Conservation (phyloP, 257 asterid species). For the Solanum dulcamara region DNA sequence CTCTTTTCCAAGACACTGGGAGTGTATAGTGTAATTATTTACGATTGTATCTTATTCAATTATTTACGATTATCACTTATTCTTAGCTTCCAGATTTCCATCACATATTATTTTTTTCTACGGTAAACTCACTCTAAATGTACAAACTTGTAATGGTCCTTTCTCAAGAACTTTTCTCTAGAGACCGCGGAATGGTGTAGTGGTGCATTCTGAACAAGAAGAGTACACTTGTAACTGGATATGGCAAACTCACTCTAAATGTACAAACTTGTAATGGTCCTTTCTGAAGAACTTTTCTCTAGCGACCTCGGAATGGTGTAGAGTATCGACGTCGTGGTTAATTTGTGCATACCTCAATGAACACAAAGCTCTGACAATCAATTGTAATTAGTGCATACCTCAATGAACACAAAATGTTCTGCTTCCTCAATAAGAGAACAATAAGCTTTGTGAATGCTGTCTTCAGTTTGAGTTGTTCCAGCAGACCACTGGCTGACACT, state of each 20-base stretch:
- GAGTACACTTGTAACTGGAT: background rate
- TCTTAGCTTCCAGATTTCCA: background rate
- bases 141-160: background rate
- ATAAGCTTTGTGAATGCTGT: conserved; percentile 91
- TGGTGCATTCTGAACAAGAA: background rate
- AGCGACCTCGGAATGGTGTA: background rate
- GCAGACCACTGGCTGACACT: conserved; percentile 99
- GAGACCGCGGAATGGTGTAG: background rate
- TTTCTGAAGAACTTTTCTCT: background rate
- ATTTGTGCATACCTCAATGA: conserved; percentile 48
- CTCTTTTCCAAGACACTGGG: background rate
- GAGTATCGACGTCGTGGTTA: background rate
- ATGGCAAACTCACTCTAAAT: background rate
- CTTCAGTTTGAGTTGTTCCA: conserved; percentile 89
- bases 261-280: background rate
- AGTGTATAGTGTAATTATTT: background rate
- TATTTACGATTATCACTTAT: background rate
- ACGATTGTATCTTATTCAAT: background rate
- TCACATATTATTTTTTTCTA: background rate
- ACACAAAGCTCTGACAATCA: conserved; percentile 27
- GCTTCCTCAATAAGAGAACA: conserved; percentile 86
- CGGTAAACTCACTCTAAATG: background rate
- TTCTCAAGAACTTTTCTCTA: background rate
- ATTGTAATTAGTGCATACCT: conserved; percentile 26
- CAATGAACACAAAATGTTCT: conserved; percentile 76